A percentile compares a stretch with the other conserved stretches of the same genome.
Evolutionary conservation across 73 alveolate genomes (phyloP).

Genomic region (Paramecium tetraurelia): DNA sequence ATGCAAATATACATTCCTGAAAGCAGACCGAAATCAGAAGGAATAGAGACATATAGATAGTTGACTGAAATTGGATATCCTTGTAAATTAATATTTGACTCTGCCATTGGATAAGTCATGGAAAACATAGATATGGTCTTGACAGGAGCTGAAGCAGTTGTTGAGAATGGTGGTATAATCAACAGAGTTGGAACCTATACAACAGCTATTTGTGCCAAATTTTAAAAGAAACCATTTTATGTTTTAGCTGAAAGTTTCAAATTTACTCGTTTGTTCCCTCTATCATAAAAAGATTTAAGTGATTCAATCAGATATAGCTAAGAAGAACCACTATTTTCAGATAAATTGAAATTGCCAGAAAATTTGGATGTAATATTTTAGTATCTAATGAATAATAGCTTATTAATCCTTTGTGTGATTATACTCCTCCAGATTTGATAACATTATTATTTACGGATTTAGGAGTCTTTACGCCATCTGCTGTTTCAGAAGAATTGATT

Average conservation of each 20-base stretch:
- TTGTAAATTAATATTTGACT: conserved; percentile 78
- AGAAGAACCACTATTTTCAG: conserved; percentile 30
- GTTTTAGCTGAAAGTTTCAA: conserved; percentile 91
- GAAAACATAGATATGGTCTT: conserved; percentile 86
- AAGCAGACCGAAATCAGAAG: conserved; percentile 80
- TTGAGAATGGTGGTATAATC: conserved; percentile 98
- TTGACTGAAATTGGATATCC: conserved; percentile 69
- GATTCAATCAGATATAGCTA: conserved; percentile 15
- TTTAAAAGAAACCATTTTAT: conserved; percentile 86
- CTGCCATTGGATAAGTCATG: conserved; percentile 89
- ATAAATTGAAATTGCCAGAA: not conserved
- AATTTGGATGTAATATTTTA: not conserved
- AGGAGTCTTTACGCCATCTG: conserved; percentile 96
- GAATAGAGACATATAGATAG: conserved; percentile 67
- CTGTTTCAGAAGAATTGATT: conserved; percentile 94
- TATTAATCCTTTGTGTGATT: conserved; percentile 75
- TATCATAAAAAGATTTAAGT: conserved; percentile 82
- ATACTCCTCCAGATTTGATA: conserved; percentile 95
- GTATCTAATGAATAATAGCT: not conserved
- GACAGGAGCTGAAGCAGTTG: conserved; percentile 96
- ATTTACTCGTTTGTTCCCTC: conserved; percentile 86
- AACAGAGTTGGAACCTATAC: conserved; percentile 95
- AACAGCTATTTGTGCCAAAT: conserved; percentile 85
- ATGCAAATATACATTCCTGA: conserved; percentile 82
- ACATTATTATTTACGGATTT: conserved; percentile 90